These are phyloP conservation scores for Amanita subjunquillea DNA, from an alignment of 768 basidiomycete genomes.

Conservation along the genomic window DNA sequence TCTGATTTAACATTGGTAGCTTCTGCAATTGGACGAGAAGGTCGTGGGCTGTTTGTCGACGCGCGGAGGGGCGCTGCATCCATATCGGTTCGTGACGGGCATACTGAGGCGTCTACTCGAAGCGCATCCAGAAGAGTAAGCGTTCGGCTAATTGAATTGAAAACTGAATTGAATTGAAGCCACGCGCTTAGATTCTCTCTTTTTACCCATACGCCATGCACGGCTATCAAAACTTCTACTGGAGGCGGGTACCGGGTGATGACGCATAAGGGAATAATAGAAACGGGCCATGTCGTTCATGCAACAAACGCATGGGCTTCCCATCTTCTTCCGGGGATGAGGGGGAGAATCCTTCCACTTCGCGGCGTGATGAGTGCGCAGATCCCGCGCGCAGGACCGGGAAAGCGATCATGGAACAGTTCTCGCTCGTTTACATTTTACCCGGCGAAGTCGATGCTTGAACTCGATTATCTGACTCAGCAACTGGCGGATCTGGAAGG, in stretches of 20 bases:
- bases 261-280: constrained; percentile 52
- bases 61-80: constrained; percentile 53
- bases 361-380: constrained; percentile 60
- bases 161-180: not conserved
- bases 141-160: constrained; percentile 6
- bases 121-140: constrained; percentile 37
- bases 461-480: constrained; percentile 65
- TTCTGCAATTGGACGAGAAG: constrained; percentile 33
- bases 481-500: constrained; percentile 16
- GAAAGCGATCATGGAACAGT: constrained; percentile 23
- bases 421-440: constrained; percentile 51
- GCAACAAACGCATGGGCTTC: constrained; percentile 81
- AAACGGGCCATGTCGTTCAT: constrained; percentile 59
- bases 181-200: constrained; percentile 41
- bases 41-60: constrained; percentile 42
- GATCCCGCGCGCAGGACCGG: constrained; percentile 31
- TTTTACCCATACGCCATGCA: constrained; percentile 54
- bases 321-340: constrained; percentile 55
- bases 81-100: constrained; percentile 59
- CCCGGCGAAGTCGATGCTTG: constrained; percentile 23
- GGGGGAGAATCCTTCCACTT: constrained; percentile 50
- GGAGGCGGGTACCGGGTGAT: constrained; percentile 37
- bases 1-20: constrained; percentile 20
- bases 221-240: constrained; percentile 25
- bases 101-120: constrained; percentile 42